phyloP scores from a whole-genome alignment of 2,329 filamentous ascomycete species.

The Aspergillus clavatus region DNA sequence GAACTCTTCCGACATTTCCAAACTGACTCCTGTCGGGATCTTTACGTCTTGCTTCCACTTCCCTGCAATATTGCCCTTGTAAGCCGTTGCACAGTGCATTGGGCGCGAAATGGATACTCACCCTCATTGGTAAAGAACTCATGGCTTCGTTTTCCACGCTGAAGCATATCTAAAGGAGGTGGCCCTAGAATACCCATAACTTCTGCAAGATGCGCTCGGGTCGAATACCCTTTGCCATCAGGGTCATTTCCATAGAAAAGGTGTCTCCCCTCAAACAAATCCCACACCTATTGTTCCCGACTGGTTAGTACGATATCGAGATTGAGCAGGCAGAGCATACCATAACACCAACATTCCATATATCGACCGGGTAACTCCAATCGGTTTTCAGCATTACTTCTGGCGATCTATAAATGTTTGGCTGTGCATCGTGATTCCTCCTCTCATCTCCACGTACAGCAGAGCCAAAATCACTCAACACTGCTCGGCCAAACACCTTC shows the following conservation, averaged over 20 bases:
- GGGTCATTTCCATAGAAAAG: slow-evolving; percentile 42
- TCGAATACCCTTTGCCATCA: slow-evolving; percentile 32
- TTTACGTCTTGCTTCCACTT: slow-evolving; percentile 20
- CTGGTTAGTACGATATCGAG: slow-evolving; percentile 3
- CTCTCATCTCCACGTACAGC: slow-evolving; percentile 34
- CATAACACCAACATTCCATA: slow-evolving; percentile 50
- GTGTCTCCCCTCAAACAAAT: slow-evolving; percentile 43
- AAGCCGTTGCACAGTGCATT: background rate
- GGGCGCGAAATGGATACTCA: slow-evolving; percentile 13
- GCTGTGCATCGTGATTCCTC: slow-evolving; percentile 43
- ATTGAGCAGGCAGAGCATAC: slow-evolving; percentile 28
- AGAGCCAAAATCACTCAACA: slow-evolving; percentile 38
- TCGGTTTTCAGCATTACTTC: slow-evolving; percentile 45
- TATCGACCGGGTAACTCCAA: slow-evolving; percentile 47
- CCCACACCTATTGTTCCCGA: slow-evolving; percentile 40
- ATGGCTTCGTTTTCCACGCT: slow-evolving; percentile 26
- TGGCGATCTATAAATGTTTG: slow-evolving; percentile 29
- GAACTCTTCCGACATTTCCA: slow-evolving; percentile 18
- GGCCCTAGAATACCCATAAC: slow-evolving; percentile 42
- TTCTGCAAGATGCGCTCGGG: slow-evolving; percentile 44
- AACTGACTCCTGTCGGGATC: slow-evolving; percentile 7
- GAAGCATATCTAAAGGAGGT: slow-evolving; percentile 36
- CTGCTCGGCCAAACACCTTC: slow-evolving; percentile 26
- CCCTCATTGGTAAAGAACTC: slow-evolving; percentile 42
- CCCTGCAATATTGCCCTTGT: slow-evolving; percentile 8